Evolutionary conservation across 192 early-diverging fungal genomes (phyloP), one percentile per base, ranked within the genome.

Genomic region (Spizellomyces punctatus): DNA sequence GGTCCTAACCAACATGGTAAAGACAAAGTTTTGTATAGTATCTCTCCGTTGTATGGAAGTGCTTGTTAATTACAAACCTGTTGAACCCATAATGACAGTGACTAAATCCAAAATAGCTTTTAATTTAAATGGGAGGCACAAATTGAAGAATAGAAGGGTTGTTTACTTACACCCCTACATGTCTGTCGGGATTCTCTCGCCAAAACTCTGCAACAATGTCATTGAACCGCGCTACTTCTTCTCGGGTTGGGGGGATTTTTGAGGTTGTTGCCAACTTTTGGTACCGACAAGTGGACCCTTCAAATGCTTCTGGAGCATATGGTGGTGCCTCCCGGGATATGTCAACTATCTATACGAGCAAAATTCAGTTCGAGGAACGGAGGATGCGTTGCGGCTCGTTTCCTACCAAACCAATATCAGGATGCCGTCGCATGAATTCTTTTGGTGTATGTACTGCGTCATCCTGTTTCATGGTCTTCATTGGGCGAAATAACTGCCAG

Each of bases 41-140:
- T 36, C 27, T 36, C 27, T 36, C 27, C 27, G 0, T 36, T 36
- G 3, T 2, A 0, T 36, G 27, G 27, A 36, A 36, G 27, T 36
- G 27, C 27, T 36, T 36, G 27, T 3, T 36, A 3, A 36, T 36
- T 0, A 36, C 27, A 36, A 36, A 36, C 27, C 27, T 63, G 66
- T 75, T 75, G 36, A 69, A 69, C 12, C 73, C 73, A 57, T 75
- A 75, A 55, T 75, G 73, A 44, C 73, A 75, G 46, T 75, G 73
- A 43, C 27, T 36, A 3, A 36, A 36, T 36, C 27, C 27, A 36
- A 36, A 36, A 36, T 36, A 36, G 27, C 27, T 3, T 36, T 36
- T 36, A 36, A 36, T 36, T 36, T 36, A 36, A 36, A 36, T 3
- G 27, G 27, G 27, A 36, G 27, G 27, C 27, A 36, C 3, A 36